A percentile compares a stretch with the other conserved stretches of the same genome.
phyloP scores from a whole-genome alignment of 1,284 basidiomycete species.

The Cutaneotrichosporon cutaneum region DNA sequence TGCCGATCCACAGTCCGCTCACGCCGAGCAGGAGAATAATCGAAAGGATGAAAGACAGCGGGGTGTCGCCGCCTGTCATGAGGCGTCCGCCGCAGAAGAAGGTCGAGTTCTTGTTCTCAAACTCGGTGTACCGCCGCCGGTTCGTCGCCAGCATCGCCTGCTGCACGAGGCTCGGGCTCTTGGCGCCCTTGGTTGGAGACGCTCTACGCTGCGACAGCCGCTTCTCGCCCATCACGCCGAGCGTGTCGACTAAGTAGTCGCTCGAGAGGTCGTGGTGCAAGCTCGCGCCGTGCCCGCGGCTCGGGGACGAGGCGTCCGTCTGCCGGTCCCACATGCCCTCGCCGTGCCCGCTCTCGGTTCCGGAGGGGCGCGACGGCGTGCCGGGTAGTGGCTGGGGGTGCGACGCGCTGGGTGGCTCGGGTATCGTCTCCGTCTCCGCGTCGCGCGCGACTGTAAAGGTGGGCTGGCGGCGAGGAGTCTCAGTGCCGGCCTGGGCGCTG shows the following conservation, averaged over 20 bases:
- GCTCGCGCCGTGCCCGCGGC: conserved; percentile 6
- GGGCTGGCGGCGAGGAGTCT: not conserved
- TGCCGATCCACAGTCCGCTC: conserved; percentile 75
- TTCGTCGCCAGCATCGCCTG: conserved; percentile 1
- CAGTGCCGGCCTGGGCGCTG: not conserved
- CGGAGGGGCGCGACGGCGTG: not conserved
- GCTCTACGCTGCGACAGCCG: not conserved
- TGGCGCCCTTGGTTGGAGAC: conserved; percentile 5
- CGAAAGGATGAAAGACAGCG: conserved; percentile 69
- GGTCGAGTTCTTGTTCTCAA: conserved; percentile 64
- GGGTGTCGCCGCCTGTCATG: conserved; percentile 79
- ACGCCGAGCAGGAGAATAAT: conserved; percentile 65
- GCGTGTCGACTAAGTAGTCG: conserved; percentile 22
- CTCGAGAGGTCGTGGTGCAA: conserved; percentile 22
- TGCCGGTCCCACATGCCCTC: conserved; percentile 16
- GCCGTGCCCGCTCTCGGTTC: not conserved
- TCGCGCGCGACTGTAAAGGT: not conserved
- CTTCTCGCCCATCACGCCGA: conserved; percentile 12
- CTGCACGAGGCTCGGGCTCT: not conserved
- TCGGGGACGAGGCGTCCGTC: conserved; percentile 18
- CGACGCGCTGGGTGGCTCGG: not conserved
- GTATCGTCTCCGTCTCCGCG: conserved; percentile 6
- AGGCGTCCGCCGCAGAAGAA: conserved; percentile 70
- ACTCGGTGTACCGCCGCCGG: conserved; percentile 60
- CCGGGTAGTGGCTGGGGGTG: conserved; percentile 4